Conservation (phyloP, 257 asterid species). For the Scutellaria barbata region DNA sequence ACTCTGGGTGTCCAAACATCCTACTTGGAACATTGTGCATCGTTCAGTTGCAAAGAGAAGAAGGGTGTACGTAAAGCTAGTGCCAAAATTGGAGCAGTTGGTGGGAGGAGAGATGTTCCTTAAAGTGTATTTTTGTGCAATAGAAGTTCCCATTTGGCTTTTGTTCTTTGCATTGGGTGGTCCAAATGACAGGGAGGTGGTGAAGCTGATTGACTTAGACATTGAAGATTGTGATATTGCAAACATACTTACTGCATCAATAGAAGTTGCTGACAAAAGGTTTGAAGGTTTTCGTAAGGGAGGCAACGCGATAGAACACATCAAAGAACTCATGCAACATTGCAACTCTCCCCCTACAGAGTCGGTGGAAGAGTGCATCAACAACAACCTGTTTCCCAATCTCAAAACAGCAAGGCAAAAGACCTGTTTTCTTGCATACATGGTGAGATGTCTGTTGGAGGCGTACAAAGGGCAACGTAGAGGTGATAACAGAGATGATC, state of each 20-base stretch:
- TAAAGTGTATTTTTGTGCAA: slow-evolving; percentile 58
- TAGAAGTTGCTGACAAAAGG: slow-evolving; percentile 69
- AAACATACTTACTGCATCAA: slow-evolving; percentile 68
- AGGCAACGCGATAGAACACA: slow-evolving; percentile 49
- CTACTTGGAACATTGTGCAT: slow-evolving; percentile 69
- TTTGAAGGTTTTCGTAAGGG: slow-evolving; percentile 64
- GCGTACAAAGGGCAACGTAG: slow-evolving; percentile 73
- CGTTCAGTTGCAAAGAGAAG: slow-evolving; percentile 55
- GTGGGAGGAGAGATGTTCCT: slow-evolving; percentile 65
- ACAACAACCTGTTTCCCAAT: slow-evolving; percentile 62
- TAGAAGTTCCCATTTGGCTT: slow-evolving; percentile 84
- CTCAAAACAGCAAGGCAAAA: slow-evolving; percentile 62
- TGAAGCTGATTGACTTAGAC: slow-evolving; percentile 63
- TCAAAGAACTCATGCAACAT: slow-evolving; percentile 50
- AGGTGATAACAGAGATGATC: slow-evolving; percentile 84
- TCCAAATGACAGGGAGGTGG: slow-evolving; percentile 68
- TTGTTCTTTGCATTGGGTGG: slow-evolving; percentile 85
- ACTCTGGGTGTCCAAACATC: slow-evolving; percentile 71
- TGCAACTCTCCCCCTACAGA: slow-evolving; percentile 77
- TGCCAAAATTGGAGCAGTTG: slow-evolving; percentile 56
- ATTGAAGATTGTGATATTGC: slow-evolving; percentile 49
- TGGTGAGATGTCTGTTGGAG: slow-evolving; percentile 84
- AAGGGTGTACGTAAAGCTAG: slow-evolving; percentile 67
- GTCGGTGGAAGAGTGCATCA: slow-evolving; percentile 69
- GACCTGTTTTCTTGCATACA: slow-evolving; percentile 81